These are phyloP conservation scores for Moricandia arvensis DNA, from an alignment of 345 rosid species.

Conservation along the genomic window DNA sequence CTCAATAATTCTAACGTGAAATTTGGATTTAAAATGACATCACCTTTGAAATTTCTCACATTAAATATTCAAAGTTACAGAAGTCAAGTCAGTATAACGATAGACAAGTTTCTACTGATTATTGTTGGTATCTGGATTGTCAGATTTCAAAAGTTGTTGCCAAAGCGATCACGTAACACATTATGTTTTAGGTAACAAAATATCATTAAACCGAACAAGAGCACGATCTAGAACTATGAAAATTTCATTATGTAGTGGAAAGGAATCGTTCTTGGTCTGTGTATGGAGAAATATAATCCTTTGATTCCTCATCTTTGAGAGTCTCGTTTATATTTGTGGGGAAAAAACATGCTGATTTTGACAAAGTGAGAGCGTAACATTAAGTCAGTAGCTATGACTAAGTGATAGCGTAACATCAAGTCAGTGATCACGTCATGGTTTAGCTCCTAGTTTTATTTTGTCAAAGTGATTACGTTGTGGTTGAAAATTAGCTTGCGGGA, in stretches of 20 bases:
- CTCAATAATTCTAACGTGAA: not conserved
- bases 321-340: not conserved
- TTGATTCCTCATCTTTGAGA: not conserved
- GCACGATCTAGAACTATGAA: not conserved
- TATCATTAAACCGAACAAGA: not conserved
- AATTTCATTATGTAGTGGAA: not conserved
- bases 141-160: not conserved
- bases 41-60: not conserved
- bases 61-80: not conserved
- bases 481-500: not conserved
- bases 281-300: not conserved
- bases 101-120: not conserved
- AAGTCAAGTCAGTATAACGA: not conserved
- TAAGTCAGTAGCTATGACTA: not conserved
- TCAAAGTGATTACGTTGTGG: not conserved
- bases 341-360: not conserved
- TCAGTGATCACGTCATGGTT: not conserved
- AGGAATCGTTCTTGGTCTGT: not conserved
- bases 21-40: not conserved
- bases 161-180: not conserved
- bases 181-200: conserved; percentile 1
- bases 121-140: not conserved
- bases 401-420: not conserved
- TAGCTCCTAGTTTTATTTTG: not conserved
- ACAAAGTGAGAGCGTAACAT: not conserved